phyloP scores from a whole-genome alignment of 257 asterid genomes.

The Gynochthodes officinalis region DNA sequence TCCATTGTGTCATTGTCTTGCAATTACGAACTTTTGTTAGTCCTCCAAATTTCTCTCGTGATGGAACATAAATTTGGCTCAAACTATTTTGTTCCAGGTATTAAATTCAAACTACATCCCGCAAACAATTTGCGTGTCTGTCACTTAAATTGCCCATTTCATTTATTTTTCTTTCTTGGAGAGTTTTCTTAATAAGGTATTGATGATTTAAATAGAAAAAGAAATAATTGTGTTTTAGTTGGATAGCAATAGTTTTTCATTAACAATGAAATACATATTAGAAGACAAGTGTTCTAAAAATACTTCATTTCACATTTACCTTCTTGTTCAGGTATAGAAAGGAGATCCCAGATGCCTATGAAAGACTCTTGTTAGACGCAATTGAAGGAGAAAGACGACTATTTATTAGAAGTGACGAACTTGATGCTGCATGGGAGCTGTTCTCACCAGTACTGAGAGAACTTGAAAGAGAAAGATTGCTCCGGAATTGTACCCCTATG shows the following conservation, averaged over 20 bases:
- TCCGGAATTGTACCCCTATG: conserved; percentile 85
- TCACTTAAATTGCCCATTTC: background rate
- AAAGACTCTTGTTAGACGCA: conserved; percentile 83
- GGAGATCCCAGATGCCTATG: conserved; percentile 96
- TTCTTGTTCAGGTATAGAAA: conserved; percentile 51
- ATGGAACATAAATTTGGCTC: background rate
- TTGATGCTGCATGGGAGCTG: conserved; percentile 91
- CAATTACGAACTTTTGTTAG: background rate
- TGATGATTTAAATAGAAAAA: background rate
- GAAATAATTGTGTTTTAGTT: background rate
- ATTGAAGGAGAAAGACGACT: conserved; percentile 89
- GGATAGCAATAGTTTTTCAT: background rate
- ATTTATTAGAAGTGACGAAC: conserved; percentile 93
- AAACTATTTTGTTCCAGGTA: background rate
- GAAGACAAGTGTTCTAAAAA: background rate
- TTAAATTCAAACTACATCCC: background rate
- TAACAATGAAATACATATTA: background rate
- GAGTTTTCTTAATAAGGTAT: background rate
- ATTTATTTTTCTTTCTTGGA: background rate
- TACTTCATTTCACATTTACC: background rate
- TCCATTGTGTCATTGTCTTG: conserved; percentile 2
- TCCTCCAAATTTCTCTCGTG: background rate
- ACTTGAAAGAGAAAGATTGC: conserved; percentile 66
- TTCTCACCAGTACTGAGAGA: conserved; percentile 83
- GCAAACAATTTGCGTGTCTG: background rate